Evolutionary conservation across 768 basidiomycete species (phyloP), one percentile per base, ranked within the genome.

Genomic region (Phanerochaete sordida): DNA sequence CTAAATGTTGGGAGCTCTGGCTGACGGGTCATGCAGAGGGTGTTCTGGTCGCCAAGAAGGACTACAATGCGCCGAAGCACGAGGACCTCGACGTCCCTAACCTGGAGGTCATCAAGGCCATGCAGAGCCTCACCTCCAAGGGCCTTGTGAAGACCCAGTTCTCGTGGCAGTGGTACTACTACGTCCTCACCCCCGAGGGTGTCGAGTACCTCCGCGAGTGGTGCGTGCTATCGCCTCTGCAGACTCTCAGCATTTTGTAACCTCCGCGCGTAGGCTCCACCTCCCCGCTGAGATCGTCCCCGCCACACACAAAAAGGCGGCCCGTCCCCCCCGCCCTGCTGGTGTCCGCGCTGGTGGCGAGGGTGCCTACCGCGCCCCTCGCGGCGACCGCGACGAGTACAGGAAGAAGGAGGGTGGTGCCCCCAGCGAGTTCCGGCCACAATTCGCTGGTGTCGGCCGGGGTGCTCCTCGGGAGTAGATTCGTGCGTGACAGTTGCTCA

Each of bases 101-200:
- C 77, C 80, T 87, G 64, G 77, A 84, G 74, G 85, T 87, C 67
- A 85, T 87, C 82, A 87, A 87, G 80, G 84, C 83, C 60, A 81
- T 84, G 79, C 84, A 85, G 74, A 82, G 81, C 66, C 76, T 87
- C 56, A 87, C 84, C 65, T 86, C 84, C 58, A 80, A 77, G 69
- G 95, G 96, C 58, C 87, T 81, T 76, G 94, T 98, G 80, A 98
- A 98, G 86, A 99, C 97, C 67, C 96, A 94, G 74, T 98, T 98
- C 84, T 94, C 91, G 51, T 99, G 97, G 97, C 95, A 98, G 73
- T 97, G 87, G 84, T 99, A 97, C 79, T 99, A 98, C 81, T 99
- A 98, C 79, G 84, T 86, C 71, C 83, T 99, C 71, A 99, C 95
- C 68, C 88, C 93, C 55, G 97, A 98, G 76, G 97, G 97, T 71